A percentile compares a stretch with the other conserved stretches of the same genome.
These are phyloP conservation scores for Penicillium sp. DNA, from an alignment of 2,329 filamentous ascomycete species.

Conservation along the genomic window DNA sequence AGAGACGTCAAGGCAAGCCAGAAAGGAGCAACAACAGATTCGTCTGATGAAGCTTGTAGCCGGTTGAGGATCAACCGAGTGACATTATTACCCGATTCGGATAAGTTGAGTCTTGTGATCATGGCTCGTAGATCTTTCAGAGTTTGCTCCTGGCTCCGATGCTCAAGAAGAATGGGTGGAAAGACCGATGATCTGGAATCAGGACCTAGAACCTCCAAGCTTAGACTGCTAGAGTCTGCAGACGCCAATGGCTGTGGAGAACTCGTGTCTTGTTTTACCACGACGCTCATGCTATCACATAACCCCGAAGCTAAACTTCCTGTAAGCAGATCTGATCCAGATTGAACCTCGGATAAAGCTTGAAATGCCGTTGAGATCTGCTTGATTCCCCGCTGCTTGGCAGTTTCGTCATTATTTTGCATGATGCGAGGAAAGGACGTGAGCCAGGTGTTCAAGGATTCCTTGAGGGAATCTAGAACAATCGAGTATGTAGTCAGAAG, in stretches of 20 bases:
- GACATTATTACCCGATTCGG: constrained; percentile 46
- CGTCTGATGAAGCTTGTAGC: constrained; percentile 53
- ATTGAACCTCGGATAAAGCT: constrained; percentile 57
- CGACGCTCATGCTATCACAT: constrained; percentile 62
- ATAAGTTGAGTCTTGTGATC: constrained; percentile 51
- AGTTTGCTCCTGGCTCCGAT: constrained; percentile 62
- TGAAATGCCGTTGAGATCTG: constrained; percentile 71
- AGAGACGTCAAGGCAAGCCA: constrained; percentile 75
- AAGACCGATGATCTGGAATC: constrained; percentile 42
- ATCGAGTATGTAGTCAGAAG: constrained; percentile 58
- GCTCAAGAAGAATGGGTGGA: constrained; percentile 55
- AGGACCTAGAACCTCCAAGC: constrained; percentile 18
- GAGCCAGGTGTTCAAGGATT: constrained; percentile 73
- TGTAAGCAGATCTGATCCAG: constrained; percentile 36
- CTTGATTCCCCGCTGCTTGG: constrained; percentile 64
- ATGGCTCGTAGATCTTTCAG: constrained; percentile 57
- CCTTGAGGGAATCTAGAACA: constrained; percentile 60
- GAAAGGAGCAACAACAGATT: constrained; percentile 62
- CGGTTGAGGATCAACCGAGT: constrained; percentile 61
- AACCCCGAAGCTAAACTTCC: constrained; percentile 50
- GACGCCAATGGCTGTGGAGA: constrained; percentile 26
- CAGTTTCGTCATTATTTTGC: constrained; percentile 74
- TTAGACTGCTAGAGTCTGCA: background rate
- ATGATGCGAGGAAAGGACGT: constrained; percentile 73
- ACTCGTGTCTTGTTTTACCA: constrained; percentile 37